Conservation (phyloP, 345 rosid species). For the Salix caprea region DNA sequence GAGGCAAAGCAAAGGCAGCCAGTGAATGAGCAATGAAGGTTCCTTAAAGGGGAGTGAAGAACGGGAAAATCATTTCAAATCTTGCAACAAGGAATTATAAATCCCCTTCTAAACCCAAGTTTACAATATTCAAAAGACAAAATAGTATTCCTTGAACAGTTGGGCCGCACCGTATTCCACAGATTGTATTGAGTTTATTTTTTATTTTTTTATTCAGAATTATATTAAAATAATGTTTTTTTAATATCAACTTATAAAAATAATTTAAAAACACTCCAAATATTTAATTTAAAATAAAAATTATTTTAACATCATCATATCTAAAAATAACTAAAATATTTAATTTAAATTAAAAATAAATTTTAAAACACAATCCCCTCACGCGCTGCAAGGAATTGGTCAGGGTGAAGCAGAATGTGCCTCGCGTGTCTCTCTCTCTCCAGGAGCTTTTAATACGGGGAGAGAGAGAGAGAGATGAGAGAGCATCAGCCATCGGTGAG, state of each 20-base stretch:
- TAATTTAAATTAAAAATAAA: no score
- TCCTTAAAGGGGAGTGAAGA: background rate
- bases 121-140: no score
- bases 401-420: background rate
- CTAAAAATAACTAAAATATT: no score
- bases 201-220: no score
- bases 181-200: no score
- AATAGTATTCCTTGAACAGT: background rate
- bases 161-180: background rate
- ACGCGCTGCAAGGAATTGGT: background rate
- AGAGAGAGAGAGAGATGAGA: background rate
- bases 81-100: background rate
- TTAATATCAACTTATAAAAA: no score
- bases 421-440: background rate
- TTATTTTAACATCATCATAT: no score
- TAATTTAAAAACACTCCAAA: no score
- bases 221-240: no score
- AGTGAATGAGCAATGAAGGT: background rate
- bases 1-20: no score
- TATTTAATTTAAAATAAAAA: no score
- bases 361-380: no score
- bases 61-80: background rate
- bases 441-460: background rate
- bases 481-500: background rate
- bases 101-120: background rate